phyloP scores from a whole-genome alignment of 2,329 filamentous ascomycete genomes.

The Diplocarpon rosae region DNA sequence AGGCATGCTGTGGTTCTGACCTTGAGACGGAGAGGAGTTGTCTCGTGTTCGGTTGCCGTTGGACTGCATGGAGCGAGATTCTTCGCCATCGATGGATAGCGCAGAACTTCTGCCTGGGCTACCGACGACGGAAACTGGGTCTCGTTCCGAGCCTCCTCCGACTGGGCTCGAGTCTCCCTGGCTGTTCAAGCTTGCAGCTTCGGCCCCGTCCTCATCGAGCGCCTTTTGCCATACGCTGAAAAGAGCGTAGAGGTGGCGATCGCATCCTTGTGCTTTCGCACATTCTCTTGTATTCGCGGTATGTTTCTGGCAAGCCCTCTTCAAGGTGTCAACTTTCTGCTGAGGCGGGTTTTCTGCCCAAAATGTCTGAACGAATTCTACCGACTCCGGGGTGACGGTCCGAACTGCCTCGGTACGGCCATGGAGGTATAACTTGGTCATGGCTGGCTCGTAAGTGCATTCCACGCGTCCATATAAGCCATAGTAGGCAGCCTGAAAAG shows the following conservation, averaged over 20 bases:
- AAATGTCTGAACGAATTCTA: conserved; percentile 86
- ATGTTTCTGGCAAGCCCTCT: conserved; percentile 75
- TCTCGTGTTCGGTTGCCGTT: conserved; percentile 31
- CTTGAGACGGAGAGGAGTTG: conserved; percentile 42
- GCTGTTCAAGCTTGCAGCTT: conserved; percentile 36
- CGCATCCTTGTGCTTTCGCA: conserved; percentile 80
- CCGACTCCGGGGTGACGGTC: conserved; percentile 69
- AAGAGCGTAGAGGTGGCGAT: conserved; percentile 86
- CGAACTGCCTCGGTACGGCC: conserved; percentile 91
- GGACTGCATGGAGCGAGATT: conserved; percentile 26
- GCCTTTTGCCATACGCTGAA: conserved; percentile 91
- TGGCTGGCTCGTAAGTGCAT: conserved; percentile 93
- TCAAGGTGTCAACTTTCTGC: conserved; percentile 76
- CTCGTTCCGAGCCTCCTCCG: conserved; percentile 39
- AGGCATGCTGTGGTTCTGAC: conserved; percentile 47
- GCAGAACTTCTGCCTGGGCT: conserved; percentile 44
- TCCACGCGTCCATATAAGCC: conserved; percentile 89
- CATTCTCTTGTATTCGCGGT: conserved; percentile 71
- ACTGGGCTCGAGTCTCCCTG: conserved; percentile 50
- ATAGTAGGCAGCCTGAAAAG: conserved; percentile 96
- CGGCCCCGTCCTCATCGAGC: conserved; percentile 58
- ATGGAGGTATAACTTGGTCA: conserved; percentile 92
- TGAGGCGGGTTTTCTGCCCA: conserved; percentile 83
- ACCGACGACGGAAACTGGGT: conserved; percentile 35
- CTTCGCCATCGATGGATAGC: conserved; percentile 32